Evolutionary conservation across 176 grass and related monocot species (phyloP), one percentile per base, ranked within the genome.

Genomic region (Metroxylon sagu): DNA sequence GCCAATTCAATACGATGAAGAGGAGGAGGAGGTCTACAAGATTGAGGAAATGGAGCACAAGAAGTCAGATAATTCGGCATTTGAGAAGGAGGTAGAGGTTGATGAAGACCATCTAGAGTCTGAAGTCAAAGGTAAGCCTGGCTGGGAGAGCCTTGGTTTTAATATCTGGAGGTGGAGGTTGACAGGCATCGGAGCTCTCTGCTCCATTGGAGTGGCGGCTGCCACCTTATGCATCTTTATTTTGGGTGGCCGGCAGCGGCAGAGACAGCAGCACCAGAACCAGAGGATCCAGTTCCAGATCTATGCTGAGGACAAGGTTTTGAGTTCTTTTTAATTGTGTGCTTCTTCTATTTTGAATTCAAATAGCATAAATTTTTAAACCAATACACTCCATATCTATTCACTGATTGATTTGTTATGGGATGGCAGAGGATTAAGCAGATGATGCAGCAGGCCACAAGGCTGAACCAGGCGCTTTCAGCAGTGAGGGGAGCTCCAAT

Each of bases 401-500:
- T 12, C 35, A 2, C 35, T 12, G 8, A 39, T 39, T 12, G 35
- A 3, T 39, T 39, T 12, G 65, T 53, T 35, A 51, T 62, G 55
- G 54, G 58, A 69, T 23, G 71, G 61, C 80, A 90, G 92, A 87
- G 75, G 27, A 80, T 96, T 53, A 82, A 87, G 54, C 68, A 79
- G 6, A 71, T 57, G 54, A 74, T 95, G 68, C 74, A 85, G 64
- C 80, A 81, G 28, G 69, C 91, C 1, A 75, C 77, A 0, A 79
- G 81, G 66, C 5, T 96, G 75, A 96, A 96, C 57, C 91, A 90
- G 39, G 82, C 83, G 17, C 67, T 96, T 50, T 76, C 86, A 43
- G 80, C 87, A 2, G 61, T 79, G 4, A 80, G 77, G 64, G 91
- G 80, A 21, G 87, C 73, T 57, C 69, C 82, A 7, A 72, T 85